A percentile compares a stretch with the other conserved stretches of the same genome.
phyloP scores from a whole-genome alignment of 352 stramenopile species.

The Phytopythium sindhum region DNA sequence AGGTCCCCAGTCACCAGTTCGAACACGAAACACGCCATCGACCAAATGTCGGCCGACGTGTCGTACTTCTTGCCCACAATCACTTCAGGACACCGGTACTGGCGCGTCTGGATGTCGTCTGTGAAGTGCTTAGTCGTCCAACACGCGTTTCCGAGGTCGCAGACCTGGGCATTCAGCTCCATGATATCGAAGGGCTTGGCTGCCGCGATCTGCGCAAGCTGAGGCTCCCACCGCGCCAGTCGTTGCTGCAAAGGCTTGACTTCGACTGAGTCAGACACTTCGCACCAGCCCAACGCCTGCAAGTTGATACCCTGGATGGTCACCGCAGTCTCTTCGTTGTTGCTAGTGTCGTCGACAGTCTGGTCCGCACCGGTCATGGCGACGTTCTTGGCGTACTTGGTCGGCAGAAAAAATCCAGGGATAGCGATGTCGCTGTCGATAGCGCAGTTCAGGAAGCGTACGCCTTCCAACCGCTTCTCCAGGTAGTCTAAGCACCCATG shows the following conservation, averaged over 20 bases:
- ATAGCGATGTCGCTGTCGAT: conserved; percentile 34
- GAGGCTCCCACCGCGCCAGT: conserved; percentile 36
- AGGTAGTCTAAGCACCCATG: conserved; percentile 30
- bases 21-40: conserved; percentile 98
- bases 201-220: conserved; percentile 29
- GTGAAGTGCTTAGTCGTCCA: conserved; percentile 99
- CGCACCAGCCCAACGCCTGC: conserved; percentile 5
- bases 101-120: conserved; percentile 99
- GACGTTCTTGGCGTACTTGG: conserved; percentile 4
- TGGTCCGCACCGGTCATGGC: not conserved
- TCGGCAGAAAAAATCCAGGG: conserved; percentile 62
- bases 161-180: conserved; percentile 84
- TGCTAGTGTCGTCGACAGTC: not conserved
- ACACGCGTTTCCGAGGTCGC: conserved; percentile 99
- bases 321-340: conserved; percentile 2
- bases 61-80: conserved; percentile 97
- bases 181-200: conserved; percentile 58
- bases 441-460: conserved; percentile 43
- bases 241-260: conserved; percentile 28
- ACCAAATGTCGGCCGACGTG: conserved; percentile 99
- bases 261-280: not conserved
- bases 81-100: conserved; percentile 99
- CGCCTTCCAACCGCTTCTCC: conserved; percentile 35
- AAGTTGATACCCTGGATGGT: conserved; percentile 53
- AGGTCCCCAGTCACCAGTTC: conserved; percentile 99